phyloP scores from a whole-genome alignment of 805 yeast genomes.

The Teunomyces gatunensis region DNA sequence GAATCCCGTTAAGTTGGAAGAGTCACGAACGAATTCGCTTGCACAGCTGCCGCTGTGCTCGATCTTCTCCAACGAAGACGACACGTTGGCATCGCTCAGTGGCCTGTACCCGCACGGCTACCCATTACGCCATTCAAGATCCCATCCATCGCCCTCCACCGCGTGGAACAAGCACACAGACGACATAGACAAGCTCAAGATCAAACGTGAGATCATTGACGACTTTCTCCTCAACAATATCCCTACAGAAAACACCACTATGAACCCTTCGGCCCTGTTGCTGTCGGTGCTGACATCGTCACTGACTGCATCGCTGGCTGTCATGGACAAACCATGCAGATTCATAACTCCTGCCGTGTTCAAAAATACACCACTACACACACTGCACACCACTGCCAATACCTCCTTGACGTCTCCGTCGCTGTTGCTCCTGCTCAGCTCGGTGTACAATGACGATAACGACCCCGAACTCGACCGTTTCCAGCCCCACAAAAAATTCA shows the following conservation, averaged over 20 bases:
- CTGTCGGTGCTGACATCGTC: neutral
- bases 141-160: slow-evolving; percentile 11
- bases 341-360: slow-evolving; percentile 14
- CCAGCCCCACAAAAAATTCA: slow-evolving; percentile 16
- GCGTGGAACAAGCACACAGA: slow-evolving; percentile 1
- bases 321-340: slow-evolving; percentile 7
- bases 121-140: slow-evolving; percentile 12
- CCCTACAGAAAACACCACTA: slow-evolving; percentile 16
- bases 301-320: neutral
- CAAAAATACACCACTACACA: slow-evolving; percentile 11
- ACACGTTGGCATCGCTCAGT: neutral
- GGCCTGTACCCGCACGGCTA: slow-evolving; percentile 4
- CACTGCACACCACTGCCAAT: slow-evolving; percentile 6
- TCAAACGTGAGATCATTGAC: slow-evolving; percentile 40
- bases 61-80: slow-evolving; percentile 23
- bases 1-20: slow-evolving; percentile 1
- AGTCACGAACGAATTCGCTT: slow-evolving; percentile 9
- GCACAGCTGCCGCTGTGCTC: slow-evolving; percentile 26
- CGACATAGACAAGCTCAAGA: slow-evolving; percentile 17
- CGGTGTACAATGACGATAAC: slow-evolving; percentile 8
- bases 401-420: slow-evolving; percentile 34
- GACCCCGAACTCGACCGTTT: neutral
- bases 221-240: slow-evolving; percentile 39
- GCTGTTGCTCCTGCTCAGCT: slow-evolving; percentile 33
- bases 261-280: neutral